Percentiles rank a stretch among this genome's conserved stretches.
phyloP scores from a whole-genome alignment of 257 asterid genomes.

The Solanum neorickii region DNA sequence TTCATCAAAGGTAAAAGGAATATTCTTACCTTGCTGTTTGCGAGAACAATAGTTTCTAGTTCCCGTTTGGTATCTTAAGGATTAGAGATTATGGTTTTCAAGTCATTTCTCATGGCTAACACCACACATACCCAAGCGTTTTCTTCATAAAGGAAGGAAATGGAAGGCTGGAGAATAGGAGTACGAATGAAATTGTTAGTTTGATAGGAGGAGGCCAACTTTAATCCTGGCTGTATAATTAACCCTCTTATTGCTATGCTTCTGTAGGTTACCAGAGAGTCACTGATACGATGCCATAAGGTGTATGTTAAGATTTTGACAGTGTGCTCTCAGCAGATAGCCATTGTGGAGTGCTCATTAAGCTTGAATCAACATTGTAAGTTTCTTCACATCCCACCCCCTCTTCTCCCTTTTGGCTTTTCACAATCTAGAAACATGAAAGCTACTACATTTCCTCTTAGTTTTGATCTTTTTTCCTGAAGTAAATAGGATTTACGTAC shows the following conservation, averaged over 20 bases:
- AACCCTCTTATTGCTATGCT: neutral
- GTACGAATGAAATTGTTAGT: neutral
- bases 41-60: neutral
- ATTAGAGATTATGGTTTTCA: neutral
- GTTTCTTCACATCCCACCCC: neutral
- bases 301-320: slow-evolving; percentile 1
- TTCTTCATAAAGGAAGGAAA: neutral
- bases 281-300: slow-evolving; percentile 26
- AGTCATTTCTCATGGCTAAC: neutral
- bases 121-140: neutral
- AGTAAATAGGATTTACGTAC: neutral
- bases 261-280: slow-evolving; percentile 83
- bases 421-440: neutral
- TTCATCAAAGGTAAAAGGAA: neutral
- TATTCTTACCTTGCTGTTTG: neutral
- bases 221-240: neutral
- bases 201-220: neutral
- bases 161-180: neutral
- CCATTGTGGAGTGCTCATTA: neutral
- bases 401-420: neutral
- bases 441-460: neutral
- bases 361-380: neutral
- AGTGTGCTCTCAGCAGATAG: slow-evolving; percentile 3
- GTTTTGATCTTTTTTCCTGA: neutral
- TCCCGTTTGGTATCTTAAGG: neutral